Evolutionary conservation across 2,329 filamentous ascomycete species (phyloP), one percentile per base, ranked within the genome.

Genomic region (Talaromyces atroroseus): DNA sequence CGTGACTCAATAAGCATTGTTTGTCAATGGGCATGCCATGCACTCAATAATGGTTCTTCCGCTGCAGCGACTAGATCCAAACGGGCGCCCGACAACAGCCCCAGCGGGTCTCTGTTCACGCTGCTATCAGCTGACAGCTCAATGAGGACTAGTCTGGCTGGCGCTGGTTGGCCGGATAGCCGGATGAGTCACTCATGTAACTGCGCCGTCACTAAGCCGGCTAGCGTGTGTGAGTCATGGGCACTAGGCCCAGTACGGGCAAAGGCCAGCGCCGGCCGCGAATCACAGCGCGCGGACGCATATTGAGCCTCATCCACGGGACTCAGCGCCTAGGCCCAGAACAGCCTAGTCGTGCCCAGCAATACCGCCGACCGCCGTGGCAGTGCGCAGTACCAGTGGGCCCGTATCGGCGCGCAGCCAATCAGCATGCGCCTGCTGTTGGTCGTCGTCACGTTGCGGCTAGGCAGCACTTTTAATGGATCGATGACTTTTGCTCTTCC

Each of bases 391-490:
- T 40, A 24, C 44, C 5, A n/a, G 52, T 40, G 52, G 52, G 52
- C 14, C 52, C 7, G 32, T 29, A 29, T 2, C 5, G 5, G 5
- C 1, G 8, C 1, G 20, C n/a, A 32, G 23, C 52, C 52, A 54
- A 49, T 54, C 52, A 54, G 45, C 10, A 2, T 1, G 5, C 3
- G n/a, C 21, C 1, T 10, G 7, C 21, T 20, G 32, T 34, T 47
- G 23, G 52, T 49, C 51, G 51, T 53, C 42, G 51, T 53, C 51
- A 53, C 51, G 51, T 47, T 46, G 51, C 48, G 52, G 52, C 52
- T 49, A 54, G 52, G 52, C 52, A 54, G 52, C 52, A 54, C 52
- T 54, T 54, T 54, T 54, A 49, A 36, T 32, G 52, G 44, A 46
- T 49, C 23, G 34, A 54, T 54, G 52, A 54, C 52, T 38, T 54